Conservation (phyloP, 768 basidiomycete genomes). For the Coprinellus aureogranulatus region DNA sequence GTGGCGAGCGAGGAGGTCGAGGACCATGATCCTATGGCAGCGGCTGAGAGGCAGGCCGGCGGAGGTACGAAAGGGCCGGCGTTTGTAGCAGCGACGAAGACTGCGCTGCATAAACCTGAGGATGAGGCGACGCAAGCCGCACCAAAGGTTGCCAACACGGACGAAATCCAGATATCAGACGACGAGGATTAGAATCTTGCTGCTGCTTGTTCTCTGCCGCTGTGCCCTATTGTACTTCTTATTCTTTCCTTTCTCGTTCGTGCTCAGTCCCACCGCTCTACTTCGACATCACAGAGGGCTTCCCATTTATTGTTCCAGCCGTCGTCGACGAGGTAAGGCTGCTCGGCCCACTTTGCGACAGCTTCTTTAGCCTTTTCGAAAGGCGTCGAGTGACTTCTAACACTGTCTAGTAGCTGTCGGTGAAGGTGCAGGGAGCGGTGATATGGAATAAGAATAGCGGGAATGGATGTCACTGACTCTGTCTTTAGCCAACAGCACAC, state of each 20-base stretch:
- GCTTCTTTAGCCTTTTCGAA: slow-evolving; percentile 68
- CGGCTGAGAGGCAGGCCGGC: slow-evolving; percentile 66
- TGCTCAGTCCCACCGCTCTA: slow-evolving; percentile 63
- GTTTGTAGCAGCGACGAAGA: slow-evolving; percentile 76
- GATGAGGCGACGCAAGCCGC: slow-evolving; percentile 33
- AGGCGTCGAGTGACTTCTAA: slow-evolving; percentile 64
- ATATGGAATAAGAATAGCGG: slow-evolving; percentile 60
- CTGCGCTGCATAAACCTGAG: slow-evolving; percentile 35
- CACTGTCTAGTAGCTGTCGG: slow-evolving; percentile 49
- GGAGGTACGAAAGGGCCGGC: slow-evolving; percentile 53
- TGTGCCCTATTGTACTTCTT: slow-evolving; percentile 9
- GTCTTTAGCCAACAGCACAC: not conserved
- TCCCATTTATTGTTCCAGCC: slow-evolving; percentile 77
- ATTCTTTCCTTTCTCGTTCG: slow-evolving; percentile 1
- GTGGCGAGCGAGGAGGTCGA: slow-evolving; percentile 39
- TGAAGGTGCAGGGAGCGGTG: slow-evolving; percentile 63
- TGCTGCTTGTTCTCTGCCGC: slow-evolving; percentile 6
- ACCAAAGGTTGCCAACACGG: slow-evolving; percentile 53
- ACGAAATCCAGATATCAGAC: slow-evolving; percentile 88
- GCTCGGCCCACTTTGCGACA: slow-evolving; percentile 66
- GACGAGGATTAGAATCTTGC: slow-evolving; percentile 60
- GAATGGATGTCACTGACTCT: slow-evolving; percentile 50
- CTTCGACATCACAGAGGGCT: slow-evolving; percentile 72
- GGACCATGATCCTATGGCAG: slow-evolving; percentile 78
- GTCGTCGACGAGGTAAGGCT: slow-evolving; percentile 61